phyloP scores from a whole-genome alignment of 805 yeast genomes.

The Candida peoriensis region DNA sequence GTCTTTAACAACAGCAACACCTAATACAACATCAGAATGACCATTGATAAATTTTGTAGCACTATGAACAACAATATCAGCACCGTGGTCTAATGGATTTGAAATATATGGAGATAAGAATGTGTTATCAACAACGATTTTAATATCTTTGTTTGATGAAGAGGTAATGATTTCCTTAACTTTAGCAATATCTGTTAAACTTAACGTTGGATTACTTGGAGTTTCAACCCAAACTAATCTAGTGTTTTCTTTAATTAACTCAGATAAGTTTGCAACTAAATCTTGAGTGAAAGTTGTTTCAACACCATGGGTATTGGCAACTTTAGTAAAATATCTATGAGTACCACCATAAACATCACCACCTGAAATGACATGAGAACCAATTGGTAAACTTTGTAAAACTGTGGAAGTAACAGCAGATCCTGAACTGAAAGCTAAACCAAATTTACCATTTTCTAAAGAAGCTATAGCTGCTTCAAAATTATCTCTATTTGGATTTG shows the following conservation, averaged over 20 bases:
- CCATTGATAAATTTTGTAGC: slow-evolving; percentile 91
- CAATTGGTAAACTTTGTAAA: slow-evolving; percentile 66
- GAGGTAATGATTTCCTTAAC: slow-evolving; percentile 52
- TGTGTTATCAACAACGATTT: slow-evolving; percentile 81
- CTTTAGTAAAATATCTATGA: slow-evolving; percentile 84
- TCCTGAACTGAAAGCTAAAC: slow-evolving; percentile 79
- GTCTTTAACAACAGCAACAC: slow-evolving; percentile 69
- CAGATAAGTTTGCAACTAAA: slow-evolving; percentile 53
- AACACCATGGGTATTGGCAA: slow-evolving; percentile 76
- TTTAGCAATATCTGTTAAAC: slow-evolving; percentile 66
- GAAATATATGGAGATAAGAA: slow-evolving; percentile 84
- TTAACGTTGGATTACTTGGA: slow-evolving; percentile 83
- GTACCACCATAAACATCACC: slow-evolving; percentile 93
- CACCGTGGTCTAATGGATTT: slow-evolving; percentile 78
- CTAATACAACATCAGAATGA: slow-evolving; percentile 88
- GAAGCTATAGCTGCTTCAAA: slow-evolving; percentile 77
- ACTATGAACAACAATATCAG: slow-evolving; percentile 83
- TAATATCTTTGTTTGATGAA: slow-evolving; percentile 45
- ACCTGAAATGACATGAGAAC: slow-evolving; percentile 70
- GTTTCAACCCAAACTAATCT: slow-evolving; percentile 83
- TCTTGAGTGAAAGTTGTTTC: slow-evolving; percentile 61
- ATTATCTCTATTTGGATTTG: slow-evolving; percentile 81
- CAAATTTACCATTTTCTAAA: slow-evolving; percentile 70
- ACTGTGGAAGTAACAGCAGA: slow-evolving; percentile 78
- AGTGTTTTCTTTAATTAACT: slow-evolving; percentile 55